Evolutionary conservation across 768 basidiomycete species (phyloP).

Genomic region (Cyclocybe cylindracea): DNA sequence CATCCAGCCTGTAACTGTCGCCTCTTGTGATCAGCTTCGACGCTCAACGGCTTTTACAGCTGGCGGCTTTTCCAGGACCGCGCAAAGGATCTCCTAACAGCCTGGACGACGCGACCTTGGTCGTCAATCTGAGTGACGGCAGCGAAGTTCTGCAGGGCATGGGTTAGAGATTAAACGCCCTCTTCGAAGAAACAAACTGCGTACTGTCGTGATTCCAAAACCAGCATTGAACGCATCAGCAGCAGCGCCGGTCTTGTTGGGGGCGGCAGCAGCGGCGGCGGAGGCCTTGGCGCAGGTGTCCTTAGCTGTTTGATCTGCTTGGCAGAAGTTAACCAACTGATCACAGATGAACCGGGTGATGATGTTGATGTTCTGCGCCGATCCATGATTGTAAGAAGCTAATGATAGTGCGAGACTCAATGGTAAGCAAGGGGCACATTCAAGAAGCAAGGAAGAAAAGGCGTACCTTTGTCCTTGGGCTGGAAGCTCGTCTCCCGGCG

Average conservation of each 20-base stretch:
- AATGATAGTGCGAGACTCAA: not conserved
- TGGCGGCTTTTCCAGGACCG: no score
- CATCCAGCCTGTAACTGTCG: no score
- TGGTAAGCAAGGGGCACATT: no score
- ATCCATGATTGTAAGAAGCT: conserved; percentile 57
- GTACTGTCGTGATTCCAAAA: conserved; percentile 52
- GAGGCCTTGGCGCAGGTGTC: conserved; percentile 44
- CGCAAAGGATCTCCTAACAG: not conserved
- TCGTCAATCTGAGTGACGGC: conserved; percentile 42
- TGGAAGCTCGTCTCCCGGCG: conserved; percentile 56
- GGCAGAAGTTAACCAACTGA: conserved; percentile 51
- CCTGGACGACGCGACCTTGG: conserved; percentile 38
- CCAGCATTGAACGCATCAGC: conserved; percentile 67
- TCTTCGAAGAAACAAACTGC: not conserved
- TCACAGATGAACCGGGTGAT: conserved; percentile 64
- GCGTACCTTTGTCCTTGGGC: conserved; percentile 46
- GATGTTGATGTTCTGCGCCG: conserved; percentile 60
- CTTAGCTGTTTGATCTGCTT: conserved; percentile 53
- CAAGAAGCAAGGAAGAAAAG: no score
- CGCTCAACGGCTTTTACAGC: no score
- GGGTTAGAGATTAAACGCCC: not conserved
- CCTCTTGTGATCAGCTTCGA: no score
- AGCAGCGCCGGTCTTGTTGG: conserved; percentile 48
- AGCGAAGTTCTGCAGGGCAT: conserved; percentile 42
- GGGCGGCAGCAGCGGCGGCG: conserved; percentile 42